Conservation (phyloP, 768 basidiomycete species). For the Chalciporus chontae region DNA sequence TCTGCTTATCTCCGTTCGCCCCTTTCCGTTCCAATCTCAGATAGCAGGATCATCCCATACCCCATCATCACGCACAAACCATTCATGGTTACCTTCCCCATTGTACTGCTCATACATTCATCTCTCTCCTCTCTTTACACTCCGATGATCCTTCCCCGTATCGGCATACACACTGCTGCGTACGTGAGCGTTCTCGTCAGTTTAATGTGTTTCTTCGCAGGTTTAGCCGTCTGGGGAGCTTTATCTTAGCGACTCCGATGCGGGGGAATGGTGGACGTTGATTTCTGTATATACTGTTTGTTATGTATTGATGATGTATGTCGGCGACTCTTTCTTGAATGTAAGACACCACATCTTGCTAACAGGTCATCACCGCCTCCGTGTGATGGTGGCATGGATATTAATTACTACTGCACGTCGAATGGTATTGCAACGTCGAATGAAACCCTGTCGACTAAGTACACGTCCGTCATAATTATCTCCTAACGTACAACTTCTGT, state of each 20-base stretch:
- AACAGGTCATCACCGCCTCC: background rate
- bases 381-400: background rate
- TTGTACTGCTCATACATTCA: conserved; percentile 47
- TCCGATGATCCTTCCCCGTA: conserved; percentile 59
- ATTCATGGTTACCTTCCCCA: conserved; percentile 39
- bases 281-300: background rate
- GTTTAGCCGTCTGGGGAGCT: conserved; percentile 69
- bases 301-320: conserved; percentile 11
- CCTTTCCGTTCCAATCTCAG: conserved; percentile 32
- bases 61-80: conserved; percentile 31
- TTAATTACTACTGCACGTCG: background rate
- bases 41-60: conserved; percentile 13
- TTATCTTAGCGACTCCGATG: conserved; percentile 36
- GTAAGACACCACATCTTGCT: background rate
- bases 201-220: conserved; percentile 67
- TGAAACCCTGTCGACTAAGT: background rate
- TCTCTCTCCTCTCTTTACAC: conserved; percentile 63
- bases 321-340: background rate
- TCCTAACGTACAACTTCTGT: conserved; percentile 2
- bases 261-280: background rate
- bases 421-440: background rate
- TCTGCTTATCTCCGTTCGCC: conserved; percentile 59
- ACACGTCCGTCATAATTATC: background rate
- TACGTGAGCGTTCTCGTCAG: conserved; percentile 67
- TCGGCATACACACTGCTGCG: conserved; percentile 75